phyloP scores from a whole-genome alignment of 306 rosid genomes.

The Datisca glomerata region DNA sequence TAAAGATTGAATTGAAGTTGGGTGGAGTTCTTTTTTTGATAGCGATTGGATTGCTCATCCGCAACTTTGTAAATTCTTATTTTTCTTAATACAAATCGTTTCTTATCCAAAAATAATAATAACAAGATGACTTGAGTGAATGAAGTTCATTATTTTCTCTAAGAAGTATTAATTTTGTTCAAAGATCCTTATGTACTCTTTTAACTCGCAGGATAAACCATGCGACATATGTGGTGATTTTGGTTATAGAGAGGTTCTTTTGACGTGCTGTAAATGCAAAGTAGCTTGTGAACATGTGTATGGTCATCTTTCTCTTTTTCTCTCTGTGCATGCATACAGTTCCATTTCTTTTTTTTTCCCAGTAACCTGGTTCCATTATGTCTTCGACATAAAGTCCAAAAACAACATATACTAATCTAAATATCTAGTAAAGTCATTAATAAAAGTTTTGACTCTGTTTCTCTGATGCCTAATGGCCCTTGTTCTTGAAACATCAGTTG shows the following conservation, averaged over 20 bases:
- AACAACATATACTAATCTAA: background rate
- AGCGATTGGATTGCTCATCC: background rate
- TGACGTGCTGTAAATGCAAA: constrained; percentile 38
- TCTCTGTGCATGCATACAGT: background rate
- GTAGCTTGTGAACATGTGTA: constrained; percentile 38
- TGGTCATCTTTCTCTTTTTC: constrained; percentile 2
- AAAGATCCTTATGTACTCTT: constrained; percentile 9
- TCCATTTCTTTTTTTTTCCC: background rate
- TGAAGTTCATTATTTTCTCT: background rate
- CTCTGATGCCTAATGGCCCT: background rate
- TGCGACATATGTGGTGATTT: constrained; percentile 45
- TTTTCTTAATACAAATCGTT: background rate
- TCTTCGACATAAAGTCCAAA: too few species aligned
- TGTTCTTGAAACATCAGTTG: background rate
- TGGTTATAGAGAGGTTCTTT: constrained; percentile 23
- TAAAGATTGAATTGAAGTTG: too few species aligned
- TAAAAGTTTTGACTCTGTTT: background rate
- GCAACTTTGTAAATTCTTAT: background rate
- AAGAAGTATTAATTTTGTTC: background rate
- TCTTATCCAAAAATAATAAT: too few species aligned
- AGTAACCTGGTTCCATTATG: background rate
- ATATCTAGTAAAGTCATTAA: background rate
- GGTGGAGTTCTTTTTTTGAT: background rate
- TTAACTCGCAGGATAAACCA: constrained; percentile 29
- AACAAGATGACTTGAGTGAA: background rate